A percentile compares a stretch with the other conserved stretches of the same genome.
Evolutionary conservation across 2,329 filamentous ascomycete species (phyloP).

Genomic region (Ophiostoma ips): DNA sequence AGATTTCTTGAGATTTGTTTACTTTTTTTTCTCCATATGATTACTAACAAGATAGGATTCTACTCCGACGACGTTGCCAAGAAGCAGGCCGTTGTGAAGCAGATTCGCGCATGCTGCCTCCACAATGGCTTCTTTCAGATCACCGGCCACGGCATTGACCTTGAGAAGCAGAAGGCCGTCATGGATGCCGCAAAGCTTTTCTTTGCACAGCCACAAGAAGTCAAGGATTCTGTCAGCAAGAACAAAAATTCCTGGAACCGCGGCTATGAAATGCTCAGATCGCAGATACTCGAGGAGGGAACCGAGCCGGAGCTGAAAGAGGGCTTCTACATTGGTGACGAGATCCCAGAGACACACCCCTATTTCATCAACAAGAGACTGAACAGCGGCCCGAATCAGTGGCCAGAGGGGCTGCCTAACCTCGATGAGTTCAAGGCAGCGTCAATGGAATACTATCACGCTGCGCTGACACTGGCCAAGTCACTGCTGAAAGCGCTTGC

Average conservation of each 20-base stretch:
- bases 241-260: constrained; percentile 22
- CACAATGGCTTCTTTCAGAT: constrained; percentile 41
- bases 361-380: constrained; percentile 13
- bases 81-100: constrained; percentile 9
- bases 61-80: constrained; percentile 3
- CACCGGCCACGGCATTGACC: constrained; percentile 30
- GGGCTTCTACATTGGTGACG: constrained; percentile 21
- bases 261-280: constrained; percentile 23
- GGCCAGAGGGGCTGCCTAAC: constrained; percentile 14
- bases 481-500: constrained; percentile 14
- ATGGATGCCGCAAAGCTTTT: constrained; percentile 30
- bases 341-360: constrained; percentile 16
- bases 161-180: constrained; percentile 25
- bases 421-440: constrained; percentile 1
- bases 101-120: constrained; percentile 25
- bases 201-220: constrained; percentile 30
- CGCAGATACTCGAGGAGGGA: constrained; percentile 19
- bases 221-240: constrained; percentile 25
- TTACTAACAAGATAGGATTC: constrained; percentile 5
- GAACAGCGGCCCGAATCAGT: constrained; percentile 19
- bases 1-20: background rate
- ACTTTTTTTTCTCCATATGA: too few relatives aligned
- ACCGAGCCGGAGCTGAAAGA: constrained; percentile 24
- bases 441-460: constrained; percentile 8
- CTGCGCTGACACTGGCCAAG: constrained; percentile 2